Evolutionary conservation across 306 rosid species (phyloP).

Genomic region (Prunus campanulata): DNA sequence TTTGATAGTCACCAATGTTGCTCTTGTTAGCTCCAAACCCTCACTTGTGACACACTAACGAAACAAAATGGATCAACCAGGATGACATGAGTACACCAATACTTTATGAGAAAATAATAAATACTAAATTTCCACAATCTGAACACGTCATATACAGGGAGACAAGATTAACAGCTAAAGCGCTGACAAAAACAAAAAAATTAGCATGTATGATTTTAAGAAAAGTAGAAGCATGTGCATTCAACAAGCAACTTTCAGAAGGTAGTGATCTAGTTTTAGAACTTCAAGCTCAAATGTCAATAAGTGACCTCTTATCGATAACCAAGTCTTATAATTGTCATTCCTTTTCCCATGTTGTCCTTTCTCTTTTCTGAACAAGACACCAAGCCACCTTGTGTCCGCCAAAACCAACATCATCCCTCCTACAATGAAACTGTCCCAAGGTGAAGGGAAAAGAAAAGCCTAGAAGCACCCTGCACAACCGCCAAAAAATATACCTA

Average conservation of each 20-base stretch:
- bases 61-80: not conserved
- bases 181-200: not conserved
- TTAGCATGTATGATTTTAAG: not conserved
- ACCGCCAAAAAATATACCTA: not conserved
- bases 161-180: not conserved
- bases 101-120: not conserved
- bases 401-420: not conserved
- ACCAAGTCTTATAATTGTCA: not conserved
- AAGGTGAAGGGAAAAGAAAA: not conserved
- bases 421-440: not conserved
- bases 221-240: not conserved
- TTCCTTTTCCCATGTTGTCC: not conserved
- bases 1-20: conserved; percentile 69
- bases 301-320: not conserved
- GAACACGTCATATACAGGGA: not conserved
- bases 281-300: not conserved
- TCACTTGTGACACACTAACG: conserved; percentile 77
- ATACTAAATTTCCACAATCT: not conserved
- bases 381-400: not conserved
- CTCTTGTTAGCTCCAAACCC: conserved; percentile 94
- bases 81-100: conserved; percentile 14
- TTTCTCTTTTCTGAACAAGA: not conserved
- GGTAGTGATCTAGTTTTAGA: not conserved
- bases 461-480: not conserved
- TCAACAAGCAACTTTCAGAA: not conserved